Evolutionary conservation across 1,139 yeast genomes (phyloP).

Genomic region (Taphrina sp.): DNA sequence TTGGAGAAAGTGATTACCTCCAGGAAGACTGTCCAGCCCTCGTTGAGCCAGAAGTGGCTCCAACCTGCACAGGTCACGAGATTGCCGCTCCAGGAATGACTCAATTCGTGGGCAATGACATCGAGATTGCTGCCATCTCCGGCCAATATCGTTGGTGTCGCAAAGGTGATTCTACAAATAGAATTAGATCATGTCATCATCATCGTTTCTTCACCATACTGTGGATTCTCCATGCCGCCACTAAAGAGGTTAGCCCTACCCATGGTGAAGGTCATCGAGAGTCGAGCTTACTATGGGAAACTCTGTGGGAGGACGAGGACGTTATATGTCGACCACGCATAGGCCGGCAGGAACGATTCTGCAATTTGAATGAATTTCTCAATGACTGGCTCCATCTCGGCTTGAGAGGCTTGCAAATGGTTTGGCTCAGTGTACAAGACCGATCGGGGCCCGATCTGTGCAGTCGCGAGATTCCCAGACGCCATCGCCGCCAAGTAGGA

Average conservation of each 20-base stretch:
- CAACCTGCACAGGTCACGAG: slow-evolving; percentile 93
- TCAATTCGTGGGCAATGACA: slow-evolving; percentile 85
- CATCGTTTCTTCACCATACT: too few species aligned
- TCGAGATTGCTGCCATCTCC: slow-evolving; percentile 85
- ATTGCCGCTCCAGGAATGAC: slow-evolving; percentile 93
- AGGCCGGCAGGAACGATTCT: slow-evolving; percentile 71
- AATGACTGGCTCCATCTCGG: slow-evolving; percentile 75
- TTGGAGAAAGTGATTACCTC: too few species aligned
- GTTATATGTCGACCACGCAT: slow-evolving; percentile 84
- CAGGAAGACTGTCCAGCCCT: slow-evolving; percentile 95
- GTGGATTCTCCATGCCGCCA: slow-evolving; percentile 96
- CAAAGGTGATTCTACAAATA: slow-evolving; percentile 84
- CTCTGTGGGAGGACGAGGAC: slow-evolving; percentile 76
- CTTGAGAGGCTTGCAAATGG: slow-evolving; percentile 63
- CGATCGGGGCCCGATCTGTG: slow-evolving; percentile 82
- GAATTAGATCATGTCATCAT: too few species aligned
- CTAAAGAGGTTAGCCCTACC: too few species aligned
- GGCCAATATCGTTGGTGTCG: slow-evolving; percentile 83
- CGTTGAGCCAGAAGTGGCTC: slow-evolving; percentile 95
- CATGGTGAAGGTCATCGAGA: too few species aligned
- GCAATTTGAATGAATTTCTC: slow-evolving; percentile 81
- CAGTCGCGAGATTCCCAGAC: slow-evolving; percentile 70
- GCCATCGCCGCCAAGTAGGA: slow-evolving; percentile 82
- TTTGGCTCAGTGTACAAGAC: slow-evolving; percentile 76
- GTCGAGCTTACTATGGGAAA: slow-evolving; percentile 62